Percentiles rank a stretch among this genome's conserved stretches.
Evolutionary conservation across 805 yeast genomes (phyloP).

Genomic region (Brettanomyces bruxellensis): DNA sequence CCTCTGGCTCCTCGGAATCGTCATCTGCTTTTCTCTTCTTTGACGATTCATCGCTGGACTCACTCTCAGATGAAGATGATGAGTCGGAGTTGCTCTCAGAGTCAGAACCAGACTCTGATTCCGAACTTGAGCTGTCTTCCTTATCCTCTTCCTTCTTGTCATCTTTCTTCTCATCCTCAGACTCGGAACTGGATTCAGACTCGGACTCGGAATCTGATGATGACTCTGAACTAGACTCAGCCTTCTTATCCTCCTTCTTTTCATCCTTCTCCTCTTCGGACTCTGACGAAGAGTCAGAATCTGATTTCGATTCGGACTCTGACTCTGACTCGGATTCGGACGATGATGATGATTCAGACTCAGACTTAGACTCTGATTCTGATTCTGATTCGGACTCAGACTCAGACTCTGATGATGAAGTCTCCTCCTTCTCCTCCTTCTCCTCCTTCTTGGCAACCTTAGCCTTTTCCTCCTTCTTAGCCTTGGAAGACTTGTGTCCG

Average conservation of each 20-base stretch:
- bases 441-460: constrained; percentile 15
- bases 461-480: constrained; percentile 14
- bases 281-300: constrained; percentile 8
- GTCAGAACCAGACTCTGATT: constrained; percentile 20
- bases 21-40: constrained; percentile 2
- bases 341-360: constrained; percentile 12
- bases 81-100: constrained; percentile 12
- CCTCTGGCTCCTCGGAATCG: constrained; percentile 27
- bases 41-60: constrained; percentile 12
- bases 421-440: constrained; percentile 15
- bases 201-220: constrained; percentile 12
- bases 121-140: constrained; percentile 17
- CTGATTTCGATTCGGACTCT: constrained; percentile 15
- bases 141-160: constrained; percentile 9
- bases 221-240: constrained; percentile 21
- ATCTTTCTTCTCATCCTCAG: constrained; percentile 13
- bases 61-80: constrained; percentile 19
- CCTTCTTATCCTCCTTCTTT: constrained; percentile 12
- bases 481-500: constrained; percentile 16
- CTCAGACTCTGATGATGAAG: constrained; percentile 6
- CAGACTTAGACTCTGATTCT: too few relatives aligned
- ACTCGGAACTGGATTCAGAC: constrained; percentile 21
- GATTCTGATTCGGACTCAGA: background rate
- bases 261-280: background rate
- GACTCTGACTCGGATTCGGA: constrained; percentile 13